Percentiles rank a stretch among this genome's conserved stretches.
phyloP scores from a whole-genome alignment of 192 early-diverging fungal species.

The Coemansia sp. region DNA sequence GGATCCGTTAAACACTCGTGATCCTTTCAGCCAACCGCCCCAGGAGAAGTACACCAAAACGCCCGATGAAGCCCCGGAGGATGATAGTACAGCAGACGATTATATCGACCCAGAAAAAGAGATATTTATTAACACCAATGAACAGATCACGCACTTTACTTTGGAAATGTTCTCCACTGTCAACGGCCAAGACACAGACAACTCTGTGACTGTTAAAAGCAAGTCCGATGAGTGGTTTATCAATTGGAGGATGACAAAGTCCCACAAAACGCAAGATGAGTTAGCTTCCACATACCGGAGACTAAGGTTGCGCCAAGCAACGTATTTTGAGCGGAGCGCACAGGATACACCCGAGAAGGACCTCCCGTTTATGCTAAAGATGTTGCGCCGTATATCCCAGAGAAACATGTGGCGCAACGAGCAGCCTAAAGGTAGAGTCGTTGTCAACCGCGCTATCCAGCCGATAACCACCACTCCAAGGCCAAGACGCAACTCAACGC shows the following conservation, averaged over 20 bases:
- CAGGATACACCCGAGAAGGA: conserved; percentile 48
- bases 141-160: conserved; percentile 43
- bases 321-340: conserved; percentile 50
- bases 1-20: conserved; percentile 22
- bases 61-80: background rate
- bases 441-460: conserved; percentile 34
- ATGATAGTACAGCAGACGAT: conserved; percentile 14
- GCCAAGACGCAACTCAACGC: background rate
- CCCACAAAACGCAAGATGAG: conserved; percentile 8
- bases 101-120: conserved; percentile 35
- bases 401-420: conserved; percentile 42
- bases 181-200: conserved; percentile 34
- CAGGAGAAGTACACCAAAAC: conserved; percentile 2
- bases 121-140: conserved; percentile 42
- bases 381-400: conserved; percentile 43
- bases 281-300: conserved; percentile 15
- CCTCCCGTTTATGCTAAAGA: conserved; percentile 37
- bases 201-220: conserved; percentile 40
- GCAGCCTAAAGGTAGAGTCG: conserved; percentile 24
- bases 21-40: conserved; percentile 21
- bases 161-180: conserved; percentile 49
- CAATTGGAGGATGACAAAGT: conserved; percentile 40
- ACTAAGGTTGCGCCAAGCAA: conserved; percentile 39
- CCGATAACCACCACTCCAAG: conserved; percentile 6
- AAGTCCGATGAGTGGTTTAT: conserved; percentile 38